A percentile compares a stretch with the other conserved stretches of the same genome.
Evolutionary conservation across 371 early-diverging fungal genomes (phyloP).

Genomic region (Mortierella sp.): DNA sequence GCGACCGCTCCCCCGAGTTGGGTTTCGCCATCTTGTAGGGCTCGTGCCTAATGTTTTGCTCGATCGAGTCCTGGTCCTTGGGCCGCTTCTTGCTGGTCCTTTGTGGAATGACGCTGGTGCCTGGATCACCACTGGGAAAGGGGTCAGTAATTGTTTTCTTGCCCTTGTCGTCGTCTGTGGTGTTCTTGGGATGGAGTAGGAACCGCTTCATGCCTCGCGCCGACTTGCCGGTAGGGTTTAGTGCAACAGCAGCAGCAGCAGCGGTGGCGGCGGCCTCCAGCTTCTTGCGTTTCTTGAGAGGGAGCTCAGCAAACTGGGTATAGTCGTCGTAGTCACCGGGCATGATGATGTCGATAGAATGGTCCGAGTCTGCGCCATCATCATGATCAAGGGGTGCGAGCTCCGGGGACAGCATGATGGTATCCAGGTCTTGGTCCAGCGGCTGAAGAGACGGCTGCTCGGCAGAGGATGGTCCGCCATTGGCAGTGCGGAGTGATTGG

Average conservation of each 20-base stretch:
- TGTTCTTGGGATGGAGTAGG: conserved; percentile 10
- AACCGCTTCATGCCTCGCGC: conserved; percentile 29
- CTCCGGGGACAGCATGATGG: conserved; percentile 11
- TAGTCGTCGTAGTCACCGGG: conserved; percentile 47
- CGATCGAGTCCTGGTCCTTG: conserved; percentile 40
- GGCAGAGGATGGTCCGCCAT: background rate
- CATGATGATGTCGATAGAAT: conserved; percentile 47
- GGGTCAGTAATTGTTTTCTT: background rate
- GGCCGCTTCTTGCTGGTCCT: conserved; percentile 36
- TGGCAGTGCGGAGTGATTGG: background rate
- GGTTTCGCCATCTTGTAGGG: conserved; percentile 40
- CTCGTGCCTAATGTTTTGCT: conserved; percentile 26
- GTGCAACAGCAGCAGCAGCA: conserved; percentile 6
- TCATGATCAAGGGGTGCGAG: background rate
- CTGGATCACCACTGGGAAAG: background rate
- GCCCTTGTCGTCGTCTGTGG: conserved; percentile 11
- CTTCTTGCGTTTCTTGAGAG: conserved; percentile 51
- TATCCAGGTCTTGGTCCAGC: conserved; percentile 8
- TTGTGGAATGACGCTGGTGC: background rate
- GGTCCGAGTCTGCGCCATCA: conserved; percentile 30
- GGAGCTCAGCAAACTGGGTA: conserved; percentile 49
- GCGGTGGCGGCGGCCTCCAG: conserved; percentile 37
- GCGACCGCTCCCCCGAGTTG: conserved; percentile 30
- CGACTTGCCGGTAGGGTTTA: background rate
- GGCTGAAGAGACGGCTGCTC: background rate